Evolutionary conservation across 352 stramenopile genomes (phyloP), one percentile per base, ranked within the genome.

Genomic region (Phytophthora meadii): DNA sequence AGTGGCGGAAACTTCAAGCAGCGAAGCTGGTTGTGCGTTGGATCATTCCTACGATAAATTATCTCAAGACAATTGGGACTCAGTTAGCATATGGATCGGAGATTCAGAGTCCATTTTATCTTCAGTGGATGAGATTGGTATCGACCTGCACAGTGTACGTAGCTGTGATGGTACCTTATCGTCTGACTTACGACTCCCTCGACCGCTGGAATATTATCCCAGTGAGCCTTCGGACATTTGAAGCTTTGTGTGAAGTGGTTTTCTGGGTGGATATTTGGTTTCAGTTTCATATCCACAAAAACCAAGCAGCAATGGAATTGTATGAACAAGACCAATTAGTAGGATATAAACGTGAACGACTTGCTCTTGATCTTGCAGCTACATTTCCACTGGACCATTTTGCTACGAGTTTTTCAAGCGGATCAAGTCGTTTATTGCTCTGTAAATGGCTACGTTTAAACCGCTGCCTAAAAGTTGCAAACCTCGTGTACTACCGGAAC

Each of bases 191-290:
- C 53, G 83, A 92, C 47, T 71, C 67, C 0, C 42, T 88, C 2
- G 74, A 83, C 30, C 72, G 77, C 1, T 80, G 54, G 68, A 87
- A 72, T 17, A 50, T 60, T 30, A 61, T 87, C 15, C 74, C 81
- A 1, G 48, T 85, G 1, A 17, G 71, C 5, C 15, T 81, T 11
- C 64, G 81, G 2, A 22, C 71, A 12, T 15, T 74, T 7, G 81
- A 89, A 54, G 45, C 36, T 15, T 12, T 81, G 11, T 87, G 76
- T 49, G 78, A 88, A 27, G 8, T 79, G n/a, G 68, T 79, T 2
- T 86, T 82, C 44, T 86, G 68, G 71, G 45, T 60, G 24, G 80
- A 89, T 22, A 81, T 89, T 50, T 87, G 76, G 78, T 84, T 87
- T 54, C 74, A 87, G 34, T 90, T 88, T 36, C 76, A 80, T 9